Evolutionary conservation across 805 yeast genomes (phyloP).

Genomic region (Barnettozyma wickerhamii): DNA sequence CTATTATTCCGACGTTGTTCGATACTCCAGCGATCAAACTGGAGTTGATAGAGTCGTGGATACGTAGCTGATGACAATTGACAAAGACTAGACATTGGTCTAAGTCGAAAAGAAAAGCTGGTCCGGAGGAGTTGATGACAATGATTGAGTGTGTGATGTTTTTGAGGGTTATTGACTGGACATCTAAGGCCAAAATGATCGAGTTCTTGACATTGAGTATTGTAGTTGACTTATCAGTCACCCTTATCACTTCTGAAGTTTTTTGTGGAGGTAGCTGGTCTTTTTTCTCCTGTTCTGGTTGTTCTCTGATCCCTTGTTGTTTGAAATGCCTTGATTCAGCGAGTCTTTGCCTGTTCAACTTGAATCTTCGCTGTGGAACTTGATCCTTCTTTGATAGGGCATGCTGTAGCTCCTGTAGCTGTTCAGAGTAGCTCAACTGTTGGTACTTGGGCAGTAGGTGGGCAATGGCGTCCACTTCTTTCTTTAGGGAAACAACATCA

Average conservation of each 20-base stretch:
- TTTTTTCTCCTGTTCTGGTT: background rate
- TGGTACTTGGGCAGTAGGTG: constrained; percentile 22
- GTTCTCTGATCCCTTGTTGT: background rate
- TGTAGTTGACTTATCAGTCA: constrained; percentile 2
- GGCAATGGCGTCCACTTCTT: constrained; percentile 12
- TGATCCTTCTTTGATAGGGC: background rate
- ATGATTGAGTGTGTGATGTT: constrained; percentile 12
- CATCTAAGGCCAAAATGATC: constrained; percentile 7
- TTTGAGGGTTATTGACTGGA: constrained; percentile 12
- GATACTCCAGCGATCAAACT: constrained; percentile 8
- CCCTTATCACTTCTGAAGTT: background rate
- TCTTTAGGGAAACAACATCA: constrained; percentile 8
- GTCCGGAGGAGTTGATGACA: constrained; percentile 12
- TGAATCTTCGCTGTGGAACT: constrained; percentile 9
- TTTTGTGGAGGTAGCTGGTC: background rate
- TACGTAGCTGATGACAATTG: constrained; percentile 22
- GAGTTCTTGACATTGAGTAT: constrained; percentile 10
- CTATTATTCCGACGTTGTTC: constrained; percentile 18
- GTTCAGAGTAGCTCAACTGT: constrained; percentile 18
- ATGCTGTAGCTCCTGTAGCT: constrained; percentile 9
- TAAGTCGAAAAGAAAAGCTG: constrained; percentile 14
- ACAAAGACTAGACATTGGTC: constrained; percentile 12
- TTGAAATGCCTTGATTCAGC: background rate
- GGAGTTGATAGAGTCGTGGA: constrained; percentile 14
- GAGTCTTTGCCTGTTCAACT: constrained; percentile 8